These are phyloP conservation scores for Lophium mytilinum DNA, from an alignment of 495 filamentous ascomycete species.

Conservation along the genomic window DNA sequence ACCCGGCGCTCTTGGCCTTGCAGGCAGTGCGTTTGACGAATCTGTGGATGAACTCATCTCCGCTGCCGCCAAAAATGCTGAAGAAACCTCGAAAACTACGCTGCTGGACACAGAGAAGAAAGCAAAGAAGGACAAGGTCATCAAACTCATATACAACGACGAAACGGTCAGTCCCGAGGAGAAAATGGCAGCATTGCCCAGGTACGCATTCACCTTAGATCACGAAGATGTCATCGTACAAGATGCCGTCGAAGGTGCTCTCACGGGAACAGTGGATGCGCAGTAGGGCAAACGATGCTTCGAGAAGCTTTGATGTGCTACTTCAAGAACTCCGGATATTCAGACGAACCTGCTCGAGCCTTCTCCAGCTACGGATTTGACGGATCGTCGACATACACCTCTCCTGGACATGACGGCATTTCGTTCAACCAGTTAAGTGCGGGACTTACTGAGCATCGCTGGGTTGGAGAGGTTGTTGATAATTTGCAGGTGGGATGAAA, in stretches of 20 bases:
- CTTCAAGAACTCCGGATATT: too few relatives aligned
- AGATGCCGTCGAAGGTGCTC: conserved; percentile 23
- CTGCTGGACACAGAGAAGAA: conserved; percentile 47
- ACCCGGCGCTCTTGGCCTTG: conserved; percentile 3
- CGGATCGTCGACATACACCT: too few relatives aligned
- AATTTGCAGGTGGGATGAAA: too few relatives aligned
- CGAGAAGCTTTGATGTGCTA: too few relatives aligned
- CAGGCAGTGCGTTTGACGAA: conserved; percentile 4
- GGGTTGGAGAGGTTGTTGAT: too few relatives aligned
- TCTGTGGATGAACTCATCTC: conserved; percentile 59
- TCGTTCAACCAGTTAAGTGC: too few relatives aligned
- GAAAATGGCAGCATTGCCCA: conserved; percentile 69
- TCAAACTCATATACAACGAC: conserved; percentile 63
- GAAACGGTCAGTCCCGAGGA: conserved; percentile 77
- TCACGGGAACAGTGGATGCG: conserved; percentile 15
- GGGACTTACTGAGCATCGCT: too few relatives aligned
- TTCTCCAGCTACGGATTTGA: too few relatives aligned
- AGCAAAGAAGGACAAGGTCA: conserved; percentile 39
- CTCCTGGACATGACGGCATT: too few relatives aligned
- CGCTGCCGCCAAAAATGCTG: conserved; percentile 35
- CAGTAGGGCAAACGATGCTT: background rate
- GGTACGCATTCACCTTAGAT: conserved; percentile 63
- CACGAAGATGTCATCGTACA: conserved; percentile 28
- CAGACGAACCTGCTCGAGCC: too few relatives aligned
- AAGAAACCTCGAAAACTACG: conserved; percentile 21